These are phyloP conservation scores for Retiboletus fuscus DNA, from an alignment of 1,284 basidiomycete genomes.

Conservation along the genomic window DNA sequence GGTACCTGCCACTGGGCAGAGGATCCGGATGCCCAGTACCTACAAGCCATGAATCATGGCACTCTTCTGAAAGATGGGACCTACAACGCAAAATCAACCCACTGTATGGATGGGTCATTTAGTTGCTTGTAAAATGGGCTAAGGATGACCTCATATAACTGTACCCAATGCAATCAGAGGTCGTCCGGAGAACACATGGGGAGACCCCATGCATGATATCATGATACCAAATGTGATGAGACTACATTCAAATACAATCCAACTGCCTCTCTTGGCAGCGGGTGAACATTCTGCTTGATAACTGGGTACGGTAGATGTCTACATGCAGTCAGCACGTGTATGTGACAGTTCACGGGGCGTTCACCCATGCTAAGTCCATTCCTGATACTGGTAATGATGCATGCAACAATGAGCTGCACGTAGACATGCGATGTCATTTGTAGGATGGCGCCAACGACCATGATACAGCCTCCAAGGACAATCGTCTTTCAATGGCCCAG, in stretches of 20 bases:
- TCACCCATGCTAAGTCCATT: slow-evolving; percentile 72
- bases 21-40: slow-evolving; percentile 63
- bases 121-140: slow-evolving; percentile 4
- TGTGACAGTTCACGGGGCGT: not conserved
- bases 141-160: slow-evolving; percentile 44
- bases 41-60: slow-evolving; percentile 35
- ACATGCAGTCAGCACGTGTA: slow-evolving; percentile 1
- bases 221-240: slow-evolving; percentile 79
- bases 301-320: slow-evolving; percentile 73
- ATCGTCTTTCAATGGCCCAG: slow-evolving; percentile 64
- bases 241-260: slow-evolving; percentile 77
- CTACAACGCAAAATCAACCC: slow-evolving; percentile 71
- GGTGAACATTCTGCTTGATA: slow-evolving; percentile 78
- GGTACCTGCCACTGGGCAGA: slow-evolving; percentile 79
- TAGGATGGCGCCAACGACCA: slow-evolving; percentile 65
- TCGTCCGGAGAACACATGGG: not conserved
- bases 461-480: slow-evolving; percentile 60
- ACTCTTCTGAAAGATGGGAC: slow-evolving; percentile 32
- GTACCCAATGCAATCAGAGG: slow-evolving; percentile 20
- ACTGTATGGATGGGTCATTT: slow-evolving; percentile 49
- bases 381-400: slow-evolving; percentile 66
- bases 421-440: slow-evolving; percentile 61
- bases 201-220: slow-evolving; percentile 64
- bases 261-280: slow-evolving; percentile 68
- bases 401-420: slow-evolving; percentile 63